Evolutionary conservation across 2,329 filamentous ascomycete genomes (phyloP).

Genomic region (Alternaria conjuncta): DNA sequence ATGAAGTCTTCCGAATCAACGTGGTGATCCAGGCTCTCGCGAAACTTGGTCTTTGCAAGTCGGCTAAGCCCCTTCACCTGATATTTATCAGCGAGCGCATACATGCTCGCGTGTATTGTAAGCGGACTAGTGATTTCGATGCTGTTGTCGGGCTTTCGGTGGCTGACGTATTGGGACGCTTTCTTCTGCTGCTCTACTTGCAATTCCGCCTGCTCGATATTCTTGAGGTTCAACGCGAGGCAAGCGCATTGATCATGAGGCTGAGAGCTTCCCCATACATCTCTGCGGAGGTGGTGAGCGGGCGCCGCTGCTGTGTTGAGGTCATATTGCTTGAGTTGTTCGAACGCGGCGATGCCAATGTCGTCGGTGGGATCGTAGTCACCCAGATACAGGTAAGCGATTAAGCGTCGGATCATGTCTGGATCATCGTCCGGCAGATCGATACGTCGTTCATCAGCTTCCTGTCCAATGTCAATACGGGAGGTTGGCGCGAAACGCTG

Average conservation of each 20-base stretch:
- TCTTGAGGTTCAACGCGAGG: conserved; percentile 2
- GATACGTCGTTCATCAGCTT: conserved; percentile 15
- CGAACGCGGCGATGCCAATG: background rate
- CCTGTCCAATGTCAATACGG: conserved; percentile 5
- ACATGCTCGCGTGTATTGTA: conserved; percentile 26
- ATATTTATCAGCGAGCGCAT: conserved; percentile 28
- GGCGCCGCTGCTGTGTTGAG: background rate
- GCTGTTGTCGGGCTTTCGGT: background rate
- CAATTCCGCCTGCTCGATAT: background rate
- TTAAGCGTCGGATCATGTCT: conserved; percentile 24
- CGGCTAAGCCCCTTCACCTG: conserved; percentile 15
- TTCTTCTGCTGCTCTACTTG: background rate
- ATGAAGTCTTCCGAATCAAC: conserved; percentile 35
- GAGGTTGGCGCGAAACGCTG: background rate
- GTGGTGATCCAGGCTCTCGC: conserved; percentile 11
- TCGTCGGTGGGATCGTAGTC: conserved; percentile 24
- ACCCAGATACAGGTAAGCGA: conserved; percentile 26
- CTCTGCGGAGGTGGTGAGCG: conserved; percentile 1
- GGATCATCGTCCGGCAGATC: conserved; percentile 27
- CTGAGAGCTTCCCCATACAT: background rate
- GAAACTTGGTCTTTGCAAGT: conserved; percentile 19
- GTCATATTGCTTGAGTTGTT: conserved; percentile 3
- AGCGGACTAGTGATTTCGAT: conserved; percentile 40
- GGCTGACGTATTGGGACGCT: background rate
- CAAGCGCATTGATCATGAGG: conserved; percentile 10